Evolutionary conservation across 75 land plant genomes (phyloP).

Genomic region (Sequoia sempervirens): DNA sequence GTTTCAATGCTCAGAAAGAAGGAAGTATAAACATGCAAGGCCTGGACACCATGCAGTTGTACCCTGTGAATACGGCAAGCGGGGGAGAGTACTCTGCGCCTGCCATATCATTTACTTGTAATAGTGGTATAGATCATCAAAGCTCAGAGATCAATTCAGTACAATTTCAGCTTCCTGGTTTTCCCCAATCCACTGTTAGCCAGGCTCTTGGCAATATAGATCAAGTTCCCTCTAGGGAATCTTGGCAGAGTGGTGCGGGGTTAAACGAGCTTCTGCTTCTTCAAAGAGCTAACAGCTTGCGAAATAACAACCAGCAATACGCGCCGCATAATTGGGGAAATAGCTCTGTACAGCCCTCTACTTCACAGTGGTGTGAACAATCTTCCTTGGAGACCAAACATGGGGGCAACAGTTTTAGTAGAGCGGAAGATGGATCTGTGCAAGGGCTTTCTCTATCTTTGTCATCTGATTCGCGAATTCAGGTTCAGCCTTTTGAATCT

Average conservation of each 20-base stretch:
- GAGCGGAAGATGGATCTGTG: not conserved
- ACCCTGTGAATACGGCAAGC: not conserved
- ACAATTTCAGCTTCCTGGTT: not conserved
- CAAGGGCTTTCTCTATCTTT: slow-evolving; percentile 4
- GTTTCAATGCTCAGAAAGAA: not conserved
- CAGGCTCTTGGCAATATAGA: not conserved
- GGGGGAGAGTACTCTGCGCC: not conserved
- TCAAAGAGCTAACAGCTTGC: not conserved
- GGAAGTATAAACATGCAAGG: not conserved
- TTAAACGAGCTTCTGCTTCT: slow-evolving; percentile 9
- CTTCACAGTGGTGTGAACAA: not conserved
- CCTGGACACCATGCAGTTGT: not conserved
- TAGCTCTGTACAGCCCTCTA: not conserved
- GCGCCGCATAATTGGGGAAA: not conserved
- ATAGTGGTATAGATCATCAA: not conserved
- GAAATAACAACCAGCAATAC: not conserved
- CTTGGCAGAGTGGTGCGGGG: not conserved
- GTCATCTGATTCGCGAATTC: not conserved
- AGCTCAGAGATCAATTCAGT: not conserved
- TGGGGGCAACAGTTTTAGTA: not conserved
- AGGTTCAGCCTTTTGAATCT: not conserved
- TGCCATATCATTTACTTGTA: not conserved
- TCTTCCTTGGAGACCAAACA: not conserved
- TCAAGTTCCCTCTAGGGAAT: not conserved
- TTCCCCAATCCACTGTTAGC: not conserved